Evolutionary conservation across 176 grass and related monocot species (phyloP).

Genomic region (Sorghum bicolor): DNA sequence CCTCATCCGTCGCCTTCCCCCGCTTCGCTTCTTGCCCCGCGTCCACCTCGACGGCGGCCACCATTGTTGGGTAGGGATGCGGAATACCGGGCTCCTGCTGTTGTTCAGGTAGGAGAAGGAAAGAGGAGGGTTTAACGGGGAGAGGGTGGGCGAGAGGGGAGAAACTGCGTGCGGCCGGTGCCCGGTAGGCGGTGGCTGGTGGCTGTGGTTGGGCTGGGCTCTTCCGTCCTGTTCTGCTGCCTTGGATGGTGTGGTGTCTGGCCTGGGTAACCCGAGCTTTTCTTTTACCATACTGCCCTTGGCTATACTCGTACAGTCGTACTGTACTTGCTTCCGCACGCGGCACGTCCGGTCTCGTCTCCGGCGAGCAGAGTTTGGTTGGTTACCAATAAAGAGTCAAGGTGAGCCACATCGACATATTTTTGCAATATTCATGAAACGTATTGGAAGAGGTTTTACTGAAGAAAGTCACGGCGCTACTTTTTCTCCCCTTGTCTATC

Average conservation of each 20-base stretch:
- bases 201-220: neutral
- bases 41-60: neutral
- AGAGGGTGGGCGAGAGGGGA: neutral
- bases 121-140: slow-evolving; percentile 18
- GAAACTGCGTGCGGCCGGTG: neutral
- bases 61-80: neutral
- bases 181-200: neutral
- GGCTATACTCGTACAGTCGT: neutral
- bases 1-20: neutral
- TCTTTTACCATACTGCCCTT: neutral
- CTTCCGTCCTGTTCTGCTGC: neutral
- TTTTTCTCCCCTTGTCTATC: no score
- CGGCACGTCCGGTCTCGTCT: neutral
- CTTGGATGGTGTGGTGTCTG: neutral
- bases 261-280: neutral
- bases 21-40: neutral
- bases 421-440: no score
- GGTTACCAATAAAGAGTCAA: no score
- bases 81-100: neutral
- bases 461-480: no score
- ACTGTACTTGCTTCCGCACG: neutral
- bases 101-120: neutral
- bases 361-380: neutral
- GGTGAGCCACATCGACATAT: no score
- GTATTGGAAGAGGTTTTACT: no score